Evolutionary conservation across 1,284 basidiomycete species (phyloP).

Genomic region (Peniophora sp.): DNA sequence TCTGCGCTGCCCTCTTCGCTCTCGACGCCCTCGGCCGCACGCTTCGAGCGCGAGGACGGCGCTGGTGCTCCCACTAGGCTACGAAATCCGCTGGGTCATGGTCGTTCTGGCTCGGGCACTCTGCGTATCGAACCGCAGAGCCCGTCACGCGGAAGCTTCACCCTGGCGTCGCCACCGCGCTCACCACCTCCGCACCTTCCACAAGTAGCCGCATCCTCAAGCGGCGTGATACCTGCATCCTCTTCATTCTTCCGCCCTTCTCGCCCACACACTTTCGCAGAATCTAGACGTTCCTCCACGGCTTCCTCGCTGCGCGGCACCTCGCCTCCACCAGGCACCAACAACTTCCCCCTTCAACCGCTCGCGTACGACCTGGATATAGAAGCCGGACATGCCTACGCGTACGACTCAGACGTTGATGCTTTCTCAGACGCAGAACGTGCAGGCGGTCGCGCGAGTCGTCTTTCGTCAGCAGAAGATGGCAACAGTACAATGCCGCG

Average conservation of each 20-base stretch:
- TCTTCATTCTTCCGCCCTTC: slow-evolving; percentile 69
- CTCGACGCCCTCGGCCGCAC: slow-evolving; percentile 12
- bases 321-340: slow-evolving; percentile 18
- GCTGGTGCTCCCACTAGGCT: slow-evolving; percentile 4
- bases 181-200: slow-evolving; percentile 2
- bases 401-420: slow-evolving; percentile 13
- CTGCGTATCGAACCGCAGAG: slow-evolving; percentile 8
- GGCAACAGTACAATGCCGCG: slow-evolving; percentile 10
- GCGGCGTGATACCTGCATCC: slow-evolving; percentile 48
- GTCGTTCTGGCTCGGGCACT: slow-evolving; percentile 7
- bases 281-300: slow-evolving; percentile 14
- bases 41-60: slow-evolving; percentile 8
- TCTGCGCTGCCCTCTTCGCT: slow-evolving; percentile 13
- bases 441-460: slow-evolving; percentile 23
- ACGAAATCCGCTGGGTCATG: slow-evolving; percentile 9
- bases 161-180: background rate
- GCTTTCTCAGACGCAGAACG: slow-evolving; percentile 18
- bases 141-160: slow-evolving; percentile 8
- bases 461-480: slow-evolving; percentile 21
- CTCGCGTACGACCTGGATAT: slow-evolving; percentile 12
- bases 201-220: background rate
- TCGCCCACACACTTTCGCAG: slow-evolving; percentile 32
- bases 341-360: slow-evolving; percentile 20
- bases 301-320: slow-evolving; percentile 27
- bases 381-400: slow-evolving; percentile 3